Evolutionary conservation across 352 stramenopile species (phyloP), one percentile per base, ranked within the genome.

Genomic region (Thraustochytrium sp.): DNA sequence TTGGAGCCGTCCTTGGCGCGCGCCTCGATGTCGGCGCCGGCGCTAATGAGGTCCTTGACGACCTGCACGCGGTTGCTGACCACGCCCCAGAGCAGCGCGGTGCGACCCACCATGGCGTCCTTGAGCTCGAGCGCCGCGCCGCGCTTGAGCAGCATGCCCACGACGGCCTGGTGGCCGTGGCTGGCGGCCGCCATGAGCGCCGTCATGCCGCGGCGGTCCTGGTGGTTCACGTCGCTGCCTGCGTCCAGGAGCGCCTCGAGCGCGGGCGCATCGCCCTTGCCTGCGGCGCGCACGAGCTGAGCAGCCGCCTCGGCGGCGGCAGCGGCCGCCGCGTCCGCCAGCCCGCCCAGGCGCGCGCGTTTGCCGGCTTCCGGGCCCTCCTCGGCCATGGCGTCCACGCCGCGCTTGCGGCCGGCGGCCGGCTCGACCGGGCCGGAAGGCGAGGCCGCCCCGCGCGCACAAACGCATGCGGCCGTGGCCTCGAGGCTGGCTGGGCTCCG

Each of bases 81-180:
- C 5, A 68, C 53, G 40, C 42, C 68, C 68, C 68, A 80, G n/a
- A 77, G 29, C 18, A 80, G 68, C 18, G 68, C 68, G 21, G 68
- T 80, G 18, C 53, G 46, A 18, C 48, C 53, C 0, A 23, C 46
- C 4, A 65, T 68, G 3, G 48, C 29, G 34, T 80, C 68, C 68
- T 68, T 68, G 37, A 29, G n/a, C 31, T 80, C 68, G 38, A 80
- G 42, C 18, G 11, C 4, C 11, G 44, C 68, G 5, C 68, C 42
- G 31, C 51, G 29, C 23, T 5, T 29, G 21, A 65, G 44, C 23
- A 80, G 68, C 13, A 29, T 26, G 13, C 8, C 38, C 13, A 80
- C 36, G 5, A 51, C 31, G 8, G 76, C 16, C 5, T 23, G 18
- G 34, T 48, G 36, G 21, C 68, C 68, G 16, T 80, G 29, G 3